phyloP scores from a whole-genome alignment of 768 basidiomycete genomes.

The Tulasnella sp. region DNA sequence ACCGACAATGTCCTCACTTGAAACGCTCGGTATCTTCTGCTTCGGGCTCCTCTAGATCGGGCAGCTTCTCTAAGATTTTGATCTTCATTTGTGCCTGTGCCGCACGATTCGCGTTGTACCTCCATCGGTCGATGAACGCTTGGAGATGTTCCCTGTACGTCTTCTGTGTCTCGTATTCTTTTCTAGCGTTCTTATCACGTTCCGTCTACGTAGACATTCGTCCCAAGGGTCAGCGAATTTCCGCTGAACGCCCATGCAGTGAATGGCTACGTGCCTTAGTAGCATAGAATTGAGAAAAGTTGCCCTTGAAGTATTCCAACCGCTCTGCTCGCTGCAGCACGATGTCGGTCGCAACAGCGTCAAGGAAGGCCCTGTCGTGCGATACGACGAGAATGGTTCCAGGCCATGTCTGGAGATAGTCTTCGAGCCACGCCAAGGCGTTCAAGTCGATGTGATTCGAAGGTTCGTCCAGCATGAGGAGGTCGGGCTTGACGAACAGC shows the following conservation, averaged over 20 bases:
- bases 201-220: constrained; percentile 58
- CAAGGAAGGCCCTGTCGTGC: constrained; percentile 95
- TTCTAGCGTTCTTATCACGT: constrained; percentile 79
- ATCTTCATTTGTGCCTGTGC: constrained; percentile 77
- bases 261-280: constrained; percentile 14
- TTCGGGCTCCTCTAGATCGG: constrained; percentile 88
- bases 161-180: constrained; percentile 95
- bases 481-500: constrained; percentile 78
- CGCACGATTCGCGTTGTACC: constrained; percentile 94
- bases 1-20: constrained; percentile 44
- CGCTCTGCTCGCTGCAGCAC: constrained; percentile 91
- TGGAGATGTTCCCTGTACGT: constrained; percentile 91
- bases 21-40: constrained; percentile 88
- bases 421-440: constrained; percentile 95
- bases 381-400: constrained; percentile 91
- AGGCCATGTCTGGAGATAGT: constrained; percentile 92
- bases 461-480: constrained; percentile 61
- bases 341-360: constrained; percentile 96
- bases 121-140: constrained; percentile 97
- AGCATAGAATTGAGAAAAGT: constrained; percentile 98
- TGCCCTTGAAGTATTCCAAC: constrained; percentile 98
- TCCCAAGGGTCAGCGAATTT: not conserved
- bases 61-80: constrained; percentile 77
- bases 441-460: constrained; percentile 95
- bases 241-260: not conserved